phyloP scores from a whole-genome alignment of 768 basidiomycete species.

The Pisolithus orientalis region DNA sequence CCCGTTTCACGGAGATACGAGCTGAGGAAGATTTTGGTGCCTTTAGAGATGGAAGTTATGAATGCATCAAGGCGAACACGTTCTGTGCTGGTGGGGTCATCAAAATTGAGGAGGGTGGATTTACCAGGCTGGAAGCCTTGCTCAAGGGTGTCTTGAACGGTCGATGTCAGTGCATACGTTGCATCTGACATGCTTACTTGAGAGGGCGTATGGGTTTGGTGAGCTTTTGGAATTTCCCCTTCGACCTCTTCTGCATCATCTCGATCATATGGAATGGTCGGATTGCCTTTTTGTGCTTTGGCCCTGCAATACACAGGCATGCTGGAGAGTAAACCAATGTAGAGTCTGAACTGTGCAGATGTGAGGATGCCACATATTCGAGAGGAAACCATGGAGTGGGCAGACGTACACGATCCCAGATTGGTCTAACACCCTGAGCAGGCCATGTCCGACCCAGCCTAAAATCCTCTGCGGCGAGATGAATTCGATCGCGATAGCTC shows the following conservation, averaged over 20 bases:
- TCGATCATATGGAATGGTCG: slow-evolving; percentile 26
- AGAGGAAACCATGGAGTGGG: background rate
- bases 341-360: slow-evolving; percentile 22
- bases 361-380: background rate
- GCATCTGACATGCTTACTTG: background rate
- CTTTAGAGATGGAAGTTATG: slow-evolving; percentile 53
- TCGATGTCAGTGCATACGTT: background rate
- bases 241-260: slow-evolving; percentile 26
- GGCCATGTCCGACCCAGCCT: slow-evolving; percentile 26
- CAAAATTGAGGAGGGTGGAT: slow-evolving; percentile 17
- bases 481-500: slow-evolving; percentile 16
- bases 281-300: slow-evolving; percentile 13
- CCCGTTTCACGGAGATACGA: slow-evolving; percentile 62
- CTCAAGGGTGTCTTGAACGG: slow-evolving; percentile 26
- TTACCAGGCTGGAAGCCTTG: slow-evolving; percentile 24
- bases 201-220: slow-evolving; percentile 15
- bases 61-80: slow-evolving; percentile 39
- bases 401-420: slow-evolving; percentile 26
- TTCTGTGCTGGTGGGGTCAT: slow-evolving; percentile 7
- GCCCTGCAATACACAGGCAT: slow-evolving; percentile 26
- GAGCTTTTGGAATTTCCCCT: slow-evolving; percentile 5
- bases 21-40: slow-evolving; percentile 61
- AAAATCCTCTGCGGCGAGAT: slow-evolving; percentile 26
- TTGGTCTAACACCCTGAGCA: slow-evolving; percentile 18
- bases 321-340: slow-evolving; percentile 25